Percentiles rank a stretch among this genome's conserved stretches.
phyloP scores from a whole-genome alignment of 306 rosid species.

The Quercus rubra region DNA sequence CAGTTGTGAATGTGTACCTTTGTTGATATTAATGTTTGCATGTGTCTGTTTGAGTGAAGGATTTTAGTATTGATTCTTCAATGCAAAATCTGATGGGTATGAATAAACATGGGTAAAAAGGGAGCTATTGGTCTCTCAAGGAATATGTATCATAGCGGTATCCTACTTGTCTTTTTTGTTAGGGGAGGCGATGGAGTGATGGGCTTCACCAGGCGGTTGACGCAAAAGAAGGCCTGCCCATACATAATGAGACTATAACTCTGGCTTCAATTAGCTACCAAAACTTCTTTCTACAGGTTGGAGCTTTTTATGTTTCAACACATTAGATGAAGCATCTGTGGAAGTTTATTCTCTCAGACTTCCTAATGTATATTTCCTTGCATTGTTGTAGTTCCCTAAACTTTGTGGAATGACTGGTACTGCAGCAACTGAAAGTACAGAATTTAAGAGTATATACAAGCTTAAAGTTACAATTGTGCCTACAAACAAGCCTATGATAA shows the following conservation, averaged over 20 bases:
- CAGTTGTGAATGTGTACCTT: too few relatives aligned
- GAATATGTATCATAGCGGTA: neutral
- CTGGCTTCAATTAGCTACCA: conserved; percentile 98
- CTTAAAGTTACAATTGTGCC: conserved; percentile 96
- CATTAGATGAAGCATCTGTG: conserved; percentile 10
- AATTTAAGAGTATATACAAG: conserved; percentile 97
- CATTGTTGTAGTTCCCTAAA: conserved; percentile 77
- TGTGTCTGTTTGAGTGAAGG: too few relatives aligned
- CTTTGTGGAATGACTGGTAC: conserved; percentile 99
- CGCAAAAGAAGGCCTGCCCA: conserved; percentile 95
- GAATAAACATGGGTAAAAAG: conserved; percentile 1
- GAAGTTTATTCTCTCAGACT: conserved; percentile 18
- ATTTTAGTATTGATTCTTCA: too few relatives aligned
- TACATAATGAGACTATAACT: conserved; percentile 95
- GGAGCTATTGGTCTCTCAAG: conserved; percentile 19
- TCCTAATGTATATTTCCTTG: conserved; percentile 20
- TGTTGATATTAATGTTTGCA: too few relatives aligned
- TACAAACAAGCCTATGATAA: conserved; percentile 91
- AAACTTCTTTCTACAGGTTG: conserved; percentile 97
- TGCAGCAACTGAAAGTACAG: conserved; percentile 94
- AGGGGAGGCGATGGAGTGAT: conserved; percentile 99
- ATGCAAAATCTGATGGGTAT: neutral
- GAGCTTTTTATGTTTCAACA: conserved; percentile 25
- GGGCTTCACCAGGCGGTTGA: conserved; percentile 99
- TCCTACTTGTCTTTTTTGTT: conserved; percentile 23